Base-by-base conservation (phyloP, 1,284 basidiomycete genomes). In the Cutaneotrichosporon arboriforme region DNA sequence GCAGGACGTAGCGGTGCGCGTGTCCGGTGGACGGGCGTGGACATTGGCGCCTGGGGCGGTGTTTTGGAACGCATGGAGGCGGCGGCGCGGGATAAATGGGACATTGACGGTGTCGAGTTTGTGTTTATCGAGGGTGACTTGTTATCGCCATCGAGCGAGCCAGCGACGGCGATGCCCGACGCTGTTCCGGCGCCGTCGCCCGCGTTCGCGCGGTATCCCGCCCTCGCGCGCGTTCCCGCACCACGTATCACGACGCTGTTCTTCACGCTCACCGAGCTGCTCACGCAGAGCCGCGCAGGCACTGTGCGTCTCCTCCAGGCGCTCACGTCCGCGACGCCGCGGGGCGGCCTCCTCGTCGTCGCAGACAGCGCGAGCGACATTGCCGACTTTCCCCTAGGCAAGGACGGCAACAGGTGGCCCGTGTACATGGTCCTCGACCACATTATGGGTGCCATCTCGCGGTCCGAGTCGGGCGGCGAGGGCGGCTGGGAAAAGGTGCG, bases 241-340 rank as follows among this genome's bases (percentile, higher is more conserved):
- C 63, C 69, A 9, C 43, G 59, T 20, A 62, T 77, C 38, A 68
- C 75, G 52, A 77, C 76, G 17, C 60, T 76, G 53, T 64, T 77
- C 52, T 77, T 76, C 68, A 77, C 76, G 8, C 67, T 76, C 12
- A 69, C 73, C 46, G 76, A 77, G 57, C 71, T 77, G 34, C 65
- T 77, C 46, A 50, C 72, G 9, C 70, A 77, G 63, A 74, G 70
- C 9, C 70, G 74, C 21, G 44, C 72, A 40, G 51, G 63, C 23
- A 73, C 78, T 23, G 46, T 78, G 56, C 57, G 61, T n/a, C 58
- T 76, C 45, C 64, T 77, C 4, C 51, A 65, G 33, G 45, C 64
- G 31, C 46, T 79, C 33, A 64, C 77, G 36, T 26, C 64, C 17
- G 37, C 62, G 38, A 56, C 72, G 38, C 60, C 73, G 39, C 35